Base-by-base conservation (phyloP, 352 stramenopile genomes). In the Phytopythium ostracodes region DNA sequence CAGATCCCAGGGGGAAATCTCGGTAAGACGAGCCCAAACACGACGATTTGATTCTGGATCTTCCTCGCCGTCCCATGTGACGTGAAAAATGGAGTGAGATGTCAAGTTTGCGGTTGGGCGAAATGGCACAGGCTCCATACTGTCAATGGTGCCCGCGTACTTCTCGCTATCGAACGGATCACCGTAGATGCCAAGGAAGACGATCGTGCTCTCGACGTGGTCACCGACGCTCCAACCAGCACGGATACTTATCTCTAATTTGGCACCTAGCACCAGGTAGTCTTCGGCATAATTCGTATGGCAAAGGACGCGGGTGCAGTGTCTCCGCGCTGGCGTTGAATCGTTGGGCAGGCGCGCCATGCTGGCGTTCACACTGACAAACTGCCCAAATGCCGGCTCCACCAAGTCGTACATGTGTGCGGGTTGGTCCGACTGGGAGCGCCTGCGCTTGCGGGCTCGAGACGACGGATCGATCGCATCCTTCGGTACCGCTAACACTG, bases 181-280 rank as follows among this genome's bases (percentile, higher is more conserved):
- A 15, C 20, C 25, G 22, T 33, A 20, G 1, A 18, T 0, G 18
- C 46, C 51, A 1, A 27, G 17, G 4, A 25, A 31, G 12, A 57
- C 24, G 6, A 57, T 42, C 1, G 33, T 20, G 27, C 31, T 17
- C 33, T 57, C 18, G n/a, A 57, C 17, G 18, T 33, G 51, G 5
- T 57, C 51, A 6, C 51, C 51, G 11, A 57, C 33, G 20, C n/a
- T 27, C 51, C 51, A 57, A 7, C 51, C 51, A 9, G 31, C 51
- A 22, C 51, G 51, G 18, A 57, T 20, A 9, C 51, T 35, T 15
- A 9, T 27, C 35, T 57, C 51, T n/a, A 44, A 57, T 5, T 25
- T 46, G 18, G 29, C 17, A 20, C 46, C 51, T 18, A 57, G 18
- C 4, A 57, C 51, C 29, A 57, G 18, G 31, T 33, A 46, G 9